A percentile compares a stretch with the other conserved stretches of the same genome.
These are phyloP conservation scores for Salix suchowensis DNA, from an alignment of 345 rosid species.

Conservation along the genomic window DNA sequence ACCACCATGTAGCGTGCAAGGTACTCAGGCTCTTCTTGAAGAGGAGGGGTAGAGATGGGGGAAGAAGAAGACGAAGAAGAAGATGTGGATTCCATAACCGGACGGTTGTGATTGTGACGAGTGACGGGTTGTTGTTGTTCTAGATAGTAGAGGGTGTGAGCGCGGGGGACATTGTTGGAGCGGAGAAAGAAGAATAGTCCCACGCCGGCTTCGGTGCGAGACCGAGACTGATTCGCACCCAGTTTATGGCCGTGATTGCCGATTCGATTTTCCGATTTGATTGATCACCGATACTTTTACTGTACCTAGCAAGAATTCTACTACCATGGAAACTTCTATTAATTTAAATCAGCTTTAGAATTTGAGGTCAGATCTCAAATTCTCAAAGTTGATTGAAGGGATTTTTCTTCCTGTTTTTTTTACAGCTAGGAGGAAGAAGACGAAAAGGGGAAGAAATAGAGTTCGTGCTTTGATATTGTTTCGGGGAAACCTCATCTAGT, in stretches of 20 bases:
- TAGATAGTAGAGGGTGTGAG: conserved; percentile 58
- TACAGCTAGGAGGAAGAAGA: not conserved
- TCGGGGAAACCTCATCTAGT: no score
- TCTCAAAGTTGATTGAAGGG: no score
- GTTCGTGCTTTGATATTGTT: not conserved
- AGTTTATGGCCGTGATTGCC: conserved; percentile 45
- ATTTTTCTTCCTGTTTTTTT: no score
- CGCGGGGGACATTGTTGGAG: conserved; percentile 55
- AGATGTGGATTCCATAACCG: conserved; percentile 41
- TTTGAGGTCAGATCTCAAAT: no score
- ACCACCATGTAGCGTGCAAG: conserved; percentile 77
- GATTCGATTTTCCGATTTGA: conserved; percentile 6
- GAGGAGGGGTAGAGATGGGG: conserved; percentile 24
- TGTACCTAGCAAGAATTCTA: no score
- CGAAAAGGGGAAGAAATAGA: not conserved
- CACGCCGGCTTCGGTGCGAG: conserved; percentile 65
- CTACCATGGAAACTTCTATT: no score
- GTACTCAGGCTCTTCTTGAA: conserved; percentile 85
- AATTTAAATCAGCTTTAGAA: no score
- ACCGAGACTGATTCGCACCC: conserved; percentile 94
- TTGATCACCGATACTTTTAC: not conserved
- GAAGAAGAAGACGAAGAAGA: conserved; percentile 4
- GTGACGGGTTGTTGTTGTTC: conserved; percentile 36
- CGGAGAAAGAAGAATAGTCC: conserved; percentile 67
- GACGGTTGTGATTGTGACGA: conserved; percentile 20